A percentile compares a stretch with the other conserved stretches of the same genome.
These are phyloP conservation scores for Diutina mesorugosa DNA, from an alignment of 1,139 yeast genomes.

Conservation along the genomic window DNA sequence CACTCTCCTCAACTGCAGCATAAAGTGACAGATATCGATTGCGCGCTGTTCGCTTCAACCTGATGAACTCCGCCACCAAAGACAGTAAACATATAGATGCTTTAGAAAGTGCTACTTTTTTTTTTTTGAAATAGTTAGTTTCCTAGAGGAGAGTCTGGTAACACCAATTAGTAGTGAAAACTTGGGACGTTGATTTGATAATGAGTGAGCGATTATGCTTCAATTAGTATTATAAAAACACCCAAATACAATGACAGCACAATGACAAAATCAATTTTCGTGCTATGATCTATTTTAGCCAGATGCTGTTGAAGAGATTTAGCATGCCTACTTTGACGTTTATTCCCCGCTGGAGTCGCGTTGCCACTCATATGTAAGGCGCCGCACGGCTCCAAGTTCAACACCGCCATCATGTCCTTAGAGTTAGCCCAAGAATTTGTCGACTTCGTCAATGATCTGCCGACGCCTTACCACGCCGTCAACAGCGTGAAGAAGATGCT, in stretches of 20 bases:
- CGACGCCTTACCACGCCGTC: conserved; percentile 94
- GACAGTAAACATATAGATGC: too few species aligned
- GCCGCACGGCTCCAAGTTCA: not conserved
- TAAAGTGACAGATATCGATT: not conserved
- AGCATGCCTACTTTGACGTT: not conserved
- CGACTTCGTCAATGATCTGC: conserved; percentile 71
- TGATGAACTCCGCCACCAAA: not conserved
- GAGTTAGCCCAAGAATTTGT: conserved; percentile 45
- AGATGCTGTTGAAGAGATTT: not conserved
- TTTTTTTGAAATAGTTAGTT: too few species aligned
- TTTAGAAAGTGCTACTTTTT: too few species aligned
- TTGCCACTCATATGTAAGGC: not conserved
- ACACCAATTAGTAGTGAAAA: too few species aligned
- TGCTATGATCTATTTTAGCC: too few species aligned
- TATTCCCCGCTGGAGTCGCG: not conserved
- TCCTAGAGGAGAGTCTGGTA: too few species aligned
- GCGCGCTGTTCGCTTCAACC: not conserved
- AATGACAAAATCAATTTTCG: too few species aligned
- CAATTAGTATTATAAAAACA: too few species aligned
- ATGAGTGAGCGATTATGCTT: too few species aligned
- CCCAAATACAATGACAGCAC: too few species aligned
- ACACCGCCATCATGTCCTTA: not conserved
- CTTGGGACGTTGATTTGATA: too few species aligned
- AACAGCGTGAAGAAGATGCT: conserved; percentile 45
- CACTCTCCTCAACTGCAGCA: not conserved